A percentile compares a stretch with the other conserved stretches of the same genome.
These are phyloP conservation scores for Daucus carota DNA, from an alignment of 129 eudicot genomes.

Conservation along the genomic window DH1_v3.0 NC_030384.2:40501501-40502000, in stretches of 20 bases:
- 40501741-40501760: not conserved
- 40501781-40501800: no score
- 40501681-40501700: not conserved
- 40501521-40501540: slow-evolving; percentile 77
- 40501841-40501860: no score
- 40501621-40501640: slow-evolving; percentile 16
- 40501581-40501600: slow-evolving; percentile 38
- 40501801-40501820: no score
- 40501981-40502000: no score
- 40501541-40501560: slow-evolving; percentile 84
- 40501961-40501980: no score
- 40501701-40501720: not conserved
- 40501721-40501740: slow-evolving; percentile 5
- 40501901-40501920: no score
- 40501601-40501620: not conserved
- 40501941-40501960: no score
- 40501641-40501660: slow-evolving; percentile 7
- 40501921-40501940: no score
- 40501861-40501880: no score
- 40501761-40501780: no score
- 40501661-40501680: not conserved
- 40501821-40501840: no score
- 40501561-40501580: slow-evolving; percentile 76
- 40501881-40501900: no score
- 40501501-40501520: slow-evolving; percentile 79